Conservation (phyloP, 148 eudicot species). For the Polygonum maritimum region DNA sequence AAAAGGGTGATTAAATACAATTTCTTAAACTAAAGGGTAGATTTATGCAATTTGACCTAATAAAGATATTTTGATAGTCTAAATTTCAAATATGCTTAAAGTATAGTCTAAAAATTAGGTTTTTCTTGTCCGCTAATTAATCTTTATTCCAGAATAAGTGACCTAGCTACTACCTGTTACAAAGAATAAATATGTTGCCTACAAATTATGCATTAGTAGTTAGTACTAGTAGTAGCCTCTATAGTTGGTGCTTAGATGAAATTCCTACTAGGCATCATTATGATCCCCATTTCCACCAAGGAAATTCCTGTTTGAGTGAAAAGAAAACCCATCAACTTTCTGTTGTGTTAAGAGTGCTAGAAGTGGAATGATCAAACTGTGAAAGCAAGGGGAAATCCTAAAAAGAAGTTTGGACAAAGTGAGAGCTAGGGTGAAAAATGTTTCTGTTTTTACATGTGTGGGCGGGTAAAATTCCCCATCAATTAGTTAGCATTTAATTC, state of each 20-base stretch:
- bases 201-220: not conserved
- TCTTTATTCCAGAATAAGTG: not conserved
- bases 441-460: too few relatives aligned
- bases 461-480: too few relatives aligned
- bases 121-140: not conserved
- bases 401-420: not conserved
- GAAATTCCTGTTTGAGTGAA: not conserved
- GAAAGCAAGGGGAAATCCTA: not conserved
- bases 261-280: slow-evolving; percentile 6
- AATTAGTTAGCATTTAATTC: too few relatives aligned
- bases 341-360: not conserved
- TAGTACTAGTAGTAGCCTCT: not conserved
- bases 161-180: too few relatives aligned
- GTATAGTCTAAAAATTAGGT: not conserved
- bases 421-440: not conserved
- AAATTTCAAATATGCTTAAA: not conserved
- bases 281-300: slow-evolving; percentile 1
- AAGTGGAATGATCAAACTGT: not conserved
- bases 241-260: not conserved
- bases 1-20: too few relatives aligned
- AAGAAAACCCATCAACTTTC: not conserved
- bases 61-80: too few relatives aligned
- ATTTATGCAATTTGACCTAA: too few relatives aligned
- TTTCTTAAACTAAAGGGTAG: too few relatives aligned
- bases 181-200: not conserved